phyloP scores from a whole-genome alignment of 306 rosid species.

The Trichosanthes truncata region DNA sequence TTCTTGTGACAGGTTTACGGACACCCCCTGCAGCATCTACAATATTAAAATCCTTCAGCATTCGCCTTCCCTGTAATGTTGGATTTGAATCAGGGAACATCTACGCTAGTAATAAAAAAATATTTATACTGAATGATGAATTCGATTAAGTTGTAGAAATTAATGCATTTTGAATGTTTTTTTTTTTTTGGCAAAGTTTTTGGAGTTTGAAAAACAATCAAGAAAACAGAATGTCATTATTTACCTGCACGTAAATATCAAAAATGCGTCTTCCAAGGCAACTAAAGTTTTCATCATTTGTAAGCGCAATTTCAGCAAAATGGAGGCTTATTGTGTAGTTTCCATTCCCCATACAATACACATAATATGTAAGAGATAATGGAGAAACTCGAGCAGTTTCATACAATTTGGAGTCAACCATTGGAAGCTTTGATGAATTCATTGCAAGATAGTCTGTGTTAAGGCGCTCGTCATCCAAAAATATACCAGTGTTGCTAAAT shows the following conservation, averaged over 20 bases:
- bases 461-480: slow-evolving; percentile 9
- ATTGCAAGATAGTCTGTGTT: not conserved
- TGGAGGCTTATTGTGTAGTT: slow-evolving; percentile 55
- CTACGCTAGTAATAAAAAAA: not conserved
- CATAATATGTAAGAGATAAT: slow-evolving; percentile 52
- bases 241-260: slow-evolving; percentile 44
- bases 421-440: slow-evolving; percentile 14
- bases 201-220: too few relatives aligned
- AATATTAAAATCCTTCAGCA: slow-evolving; percentile 25
- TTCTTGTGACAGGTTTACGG: not conserved
- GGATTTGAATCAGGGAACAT: not conserved
- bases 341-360: slow-evolving; percentile 48
- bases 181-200: too few relatives aligned
- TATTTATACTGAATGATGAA: not conserved
- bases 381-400: slow-evolving; percentile 49
- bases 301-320: slow-evolving; percentile 53
- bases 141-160: not conserved
- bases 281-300: slow-evolving; percentile 22
- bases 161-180: not conserved
- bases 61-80: slow-evolving; percentile 19
- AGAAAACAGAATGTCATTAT: too few relatives aligned
- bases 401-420: slow-evolving; percentile 25
- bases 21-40: slow-evolving; percentile 23
- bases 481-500: slow-evolving; percentile 38
- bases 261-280: slow-evolving; percentile 50